These are phyloP conservation scores for Scedosporium boydii DNA, from an alignment of 2,329 filamentous ascomycete species.

Conservation along the genomic window DNA sequence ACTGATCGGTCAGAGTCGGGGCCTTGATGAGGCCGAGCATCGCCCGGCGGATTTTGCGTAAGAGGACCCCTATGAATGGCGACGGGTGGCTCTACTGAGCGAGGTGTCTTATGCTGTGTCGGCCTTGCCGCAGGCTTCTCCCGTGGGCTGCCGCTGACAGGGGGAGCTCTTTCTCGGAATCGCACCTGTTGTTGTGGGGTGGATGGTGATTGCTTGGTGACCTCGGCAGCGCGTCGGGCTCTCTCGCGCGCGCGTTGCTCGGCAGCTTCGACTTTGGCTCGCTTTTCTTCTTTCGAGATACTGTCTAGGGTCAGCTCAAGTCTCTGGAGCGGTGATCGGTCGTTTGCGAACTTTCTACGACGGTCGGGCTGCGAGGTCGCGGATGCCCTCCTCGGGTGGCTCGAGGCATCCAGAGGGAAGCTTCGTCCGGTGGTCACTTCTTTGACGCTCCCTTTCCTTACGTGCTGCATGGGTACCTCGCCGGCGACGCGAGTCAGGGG, in stretches of 20 bases:
- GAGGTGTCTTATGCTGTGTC: conserved; percentile 2
- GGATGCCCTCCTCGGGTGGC: conserved; percentile 28
- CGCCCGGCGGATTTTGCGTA: conserved; percentile 22
- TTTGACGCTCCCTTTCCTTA: conserved; percentile 6
- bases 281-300: conserved; percentile 93
- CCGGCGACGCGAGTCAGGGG: background rate
- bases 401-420: conserved; percentile 10
- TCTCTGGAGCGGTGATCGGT: conserved; percentile 86
- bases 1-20: background rate
- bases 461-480: conserved; percentile 5
- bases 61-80: conserved; percentile 15
- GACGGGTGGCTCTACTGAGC: conserved; percentile 8
- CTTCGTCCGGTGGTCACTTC: conserved; percentile 1
- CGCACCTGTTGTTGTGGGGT: conserved; percentile 8
- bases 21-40: conserved; percentile 14
- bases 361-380: conserved; percentile 29
- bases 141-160: conserved; percentile 8
- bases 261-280: conserved; percentile 73
- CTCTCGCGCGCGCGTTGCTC: conserved; percentile 61
- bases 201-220: conserved; percentile 4
- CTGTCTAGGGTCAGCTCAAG: conserved; percentile 83
- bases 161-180: conserved; percentile 14
- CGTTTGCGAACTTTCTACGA: conserved; percentile 58
- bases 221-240: conserved; percentile 7
- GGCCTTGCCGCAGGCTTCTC: conserved; percentile 6